phyloP scores from a whole-genome alignment of 208 protist species.

The Leishmania braziliensis region DNA sequence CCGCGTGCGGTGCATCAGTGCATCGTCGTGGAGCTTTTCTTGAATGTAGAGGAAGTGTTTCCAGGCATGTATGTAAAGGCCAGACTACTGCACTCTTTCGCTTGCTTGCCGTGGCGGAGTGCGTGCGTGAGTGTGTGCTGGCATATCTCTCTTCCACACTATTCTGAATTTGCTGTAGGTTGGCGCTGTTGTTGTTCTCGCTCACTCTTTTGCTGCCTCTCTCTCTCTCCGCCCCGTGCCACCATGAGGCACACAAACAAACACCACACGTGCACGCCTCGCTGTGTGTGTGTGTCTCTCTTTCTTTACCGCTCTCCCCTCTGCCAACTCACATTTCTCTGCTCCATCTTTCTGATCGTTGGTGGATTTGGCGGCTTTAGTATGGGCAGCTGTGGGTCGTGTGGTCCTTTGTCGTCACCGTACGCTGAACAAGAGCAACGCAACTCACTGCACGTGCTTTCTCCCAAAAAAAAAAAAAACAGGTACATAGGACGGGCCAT shows the following conservation, averaged over 20 bases:
- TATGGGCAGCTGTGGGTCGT: background rate
- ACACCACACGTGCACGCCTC: background rate
- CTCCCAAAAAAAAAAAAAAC: background rate
- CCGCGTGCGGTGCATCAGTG: background rate
- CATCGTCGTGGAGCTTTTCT: background rate
- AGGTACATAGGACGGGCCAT: background rate
- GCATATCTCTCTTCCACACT: background rate
- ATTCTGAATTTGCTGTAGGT: no score
- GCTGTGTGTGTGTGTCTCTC: background rate
- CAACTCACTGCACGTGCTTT: background rate
- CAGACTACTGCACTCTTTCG: background rate
- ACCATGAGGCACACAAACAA: background rate
- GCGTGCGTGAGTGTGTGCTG: background rate
- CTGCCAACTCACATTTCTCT: background rate
- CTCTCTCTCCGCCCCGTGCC: background rate
- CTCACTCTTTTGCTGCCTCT: background rate
- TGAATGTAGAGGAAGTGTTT: background rate
- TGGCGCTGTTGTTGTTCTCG: background rate
- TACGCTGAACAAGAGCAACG: background rate
- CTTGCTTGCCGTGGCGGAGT: background rate
- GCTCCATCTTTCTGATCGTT: background rate
- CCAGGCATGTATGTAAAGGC: background rate
- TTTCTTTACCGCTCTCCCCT: background rate
- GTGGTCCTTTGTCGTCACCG: background rate
- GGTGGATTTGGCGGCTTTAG: background rate